Evolutionary conservation across 1,284 basidiomycete species (phyloP).

Genomic region (Marasmius fiardii): DNA sequence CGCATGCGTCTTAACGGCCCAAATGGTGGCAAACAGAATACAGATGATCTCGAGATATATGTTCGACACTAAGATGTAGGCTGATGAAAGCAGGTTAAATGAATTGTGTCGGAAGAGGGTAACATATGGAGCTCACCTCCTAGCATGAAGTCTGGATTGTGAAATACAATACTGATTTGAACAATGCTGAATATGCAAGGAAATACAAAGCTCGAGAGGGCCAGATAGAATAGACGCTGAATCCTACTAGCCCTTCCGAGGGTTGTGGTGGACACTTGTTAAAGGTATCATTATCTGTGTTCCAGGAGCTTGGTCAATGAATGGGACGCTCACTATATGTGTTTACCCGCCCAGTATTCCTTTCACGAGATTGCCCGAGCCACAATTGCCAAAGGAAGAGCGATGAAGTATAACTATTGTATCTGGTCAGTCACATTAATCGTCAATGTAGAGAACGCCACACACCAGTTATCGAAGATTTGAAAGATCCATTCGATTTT

Average conservation of each 20-base stretch:
- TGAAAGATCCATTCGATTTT: no score
- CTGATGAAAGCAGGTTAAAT: not conserved
- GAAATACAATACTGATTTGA: not conserved
- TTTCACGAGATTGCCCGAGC: not conserved
- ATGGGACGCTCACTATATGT: not conserved
- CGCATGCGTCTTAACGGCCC: no score
- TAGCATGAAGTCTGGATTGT: not conserved
- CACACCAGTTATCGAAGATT: not conserved
- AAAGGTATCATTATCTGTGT: not conserved
- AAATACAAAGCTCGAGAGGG: no score
- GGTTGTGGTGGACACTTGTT: not conserved
- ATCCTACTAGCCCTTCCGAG: not conserved
- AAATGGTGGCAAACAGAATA: no score
- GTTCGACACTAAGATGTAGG: not conserved
- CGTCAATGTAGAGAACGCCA: not conserved
- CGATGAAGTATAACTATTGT: no score
- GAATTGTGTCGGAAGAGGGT: no score
- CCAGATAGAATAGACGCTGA: no score
- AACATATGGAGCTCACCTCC: not conserved
- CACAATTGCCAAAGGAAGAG: not conserved
- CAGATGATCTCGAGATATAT: not conserved
- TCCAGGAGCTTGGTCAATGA: not conserved
- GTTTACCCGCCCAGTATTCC: not conserved
- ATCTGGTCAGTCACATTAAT: not conserved
- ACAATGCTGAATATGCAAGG: no score